These are phyloP conservation scores for Blastomyces emzantsi DNA, from an alignment of 2,329 filamentous ascomycete genomes.

Conservation along the genomic window DNA sequence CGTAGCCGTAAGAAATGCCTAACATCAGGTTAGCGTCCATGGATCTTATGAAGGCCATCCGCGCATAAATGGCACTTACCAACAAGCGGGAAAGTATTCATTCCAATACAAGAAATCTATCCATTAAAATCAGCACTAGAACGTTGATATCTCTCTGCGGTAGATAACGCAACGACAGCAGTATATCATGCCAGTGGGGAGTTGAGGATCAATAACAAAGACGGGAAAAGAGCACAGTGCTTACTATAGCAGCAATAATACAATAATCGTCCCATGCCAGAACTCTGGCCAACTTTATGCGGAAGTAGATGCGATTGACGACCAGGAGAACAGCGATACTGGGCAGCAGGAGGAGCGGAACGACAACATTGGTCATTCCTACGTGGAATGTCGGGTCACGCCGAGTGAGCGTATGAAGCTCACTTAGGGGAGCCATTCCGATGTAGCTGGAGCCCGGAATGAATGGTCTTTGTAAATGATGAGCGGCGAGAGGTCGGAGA, in stretches of 20 bases:
- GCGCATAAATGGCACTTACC: slow-evolving; percentile 12
- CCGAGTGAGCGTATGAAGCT: background rate
- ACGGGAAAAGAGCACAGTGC: background rate
- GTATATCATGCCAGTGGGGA: background rate
- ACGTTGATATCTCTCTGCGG: background rate
- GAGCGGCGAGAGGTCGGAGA: background rate
- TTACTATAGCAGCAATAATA: slow-evolving; percentile 24
- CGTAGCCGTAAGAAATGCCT: slow-evolving; percentile 25
- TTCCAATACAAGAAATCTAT: slow-evolving; percentile 22
- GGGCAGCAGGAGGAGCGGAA: slow-evolving; percentile 21
- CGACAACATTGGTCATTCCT: slow-evolving; percentile 18
- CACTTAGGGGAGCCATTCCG: slow-evolving; percentile 8
- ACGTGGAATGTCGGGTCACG: slow-evolving; percentile 16
- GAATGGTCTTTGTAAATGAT: too few species aligned
- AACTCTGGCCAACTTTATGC: slow-evolving; percentile 17
- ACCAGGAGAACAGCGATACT: slow-evolving; percentile 20
- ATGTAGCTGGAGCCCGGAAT: background rate
- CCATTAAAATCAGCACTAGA: background rate
- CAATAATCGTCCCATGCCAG: slow-evolving; percentile 23
- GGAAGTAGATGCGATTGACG: slow-evolving; percentile 21
- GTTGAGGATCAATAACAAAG: background rate
- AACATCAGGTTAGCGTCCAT: slow-evolving; percentile 5
- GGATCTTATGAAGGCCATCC: background rate
- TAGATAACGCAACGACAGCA: background rate
- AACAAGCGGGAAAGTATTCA: slow-evolving; percentile 22